A percentile compares a stretch with the other conserved stretches of the same genome.
Evolutionary conservation across 2,329 filamentous ascomycete species (phyloP).

Genomic region (Ophiostoma sp.): DNA sequence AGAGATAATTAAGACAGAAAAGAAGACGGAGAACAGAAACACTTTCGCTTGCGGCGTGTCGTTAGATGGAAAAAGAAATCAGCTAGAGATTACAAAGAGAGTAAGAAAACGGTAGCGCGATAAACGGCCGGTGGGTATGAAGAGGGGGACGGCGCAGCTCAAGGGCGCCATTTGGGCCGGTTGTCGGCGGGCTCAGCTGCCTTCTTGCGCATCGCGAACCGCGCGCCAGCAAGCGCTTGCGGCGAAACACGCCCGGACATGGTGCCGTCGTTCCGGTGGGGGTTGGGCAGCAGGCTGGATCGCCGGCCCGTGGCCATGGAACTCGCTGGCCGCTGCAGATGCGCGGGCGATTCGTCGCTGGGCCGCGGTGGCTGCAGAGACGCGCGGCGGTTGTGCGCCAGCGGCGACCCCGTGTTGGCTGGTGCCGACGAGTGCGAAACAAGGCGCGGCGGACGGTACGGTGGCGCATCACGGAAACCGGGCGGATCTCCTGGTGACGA

Average conservation of each 20-base stretch:
- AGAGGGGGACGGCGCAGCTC: constrained; percentile 29
- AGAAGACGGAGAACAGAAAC: not conserved
- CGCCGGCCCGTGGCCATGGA: constrained; percentile 50
- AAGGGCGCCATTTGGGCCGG: constrained; percentile 45
- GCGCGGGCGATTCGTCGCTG: constrained; percentile 26
- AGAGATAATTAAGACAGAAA: not conserved
- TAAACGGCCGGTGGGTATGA: not conserved
- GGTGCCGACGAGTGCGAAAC: constrained; percentile 42
- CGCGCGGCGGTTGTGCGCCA: constrained; percentile 42
- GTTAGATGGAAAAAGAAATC: constrained; percentile 11
- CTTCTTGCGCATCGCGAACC: constrained; percentile 41
- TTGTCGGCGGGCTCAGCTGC: constrained; percentile 34
- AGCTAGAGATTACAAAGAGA: constrained; percentile 19
- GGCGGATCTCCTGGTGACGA: constrained; percentile 40
- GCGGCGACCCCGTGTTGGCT: constrained; percentile 22
- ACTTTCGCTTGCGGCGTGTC: constrained; percentile 17
- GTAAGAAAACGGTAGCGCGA: constrained; percentile 10
- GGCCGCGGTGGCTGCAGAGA: constrained; percentile 48
- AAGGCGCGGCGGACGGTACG: constrained; percentile 44
- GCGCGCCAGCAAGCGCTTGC: constrained; percentile 42
- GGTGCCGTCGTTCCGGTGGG: constrained; percentile 33
- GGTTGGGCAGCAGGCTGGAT: constrained; percentile 48
- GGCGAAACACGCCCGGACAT: constrained; percentile 45
- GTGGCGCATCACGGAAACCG: constrained; percentile 47
- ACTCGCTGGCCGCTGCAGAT: constrained; percentile 46